Evolutionary conservation across 371 early-diverging fungal species (phyloP), one percentile per base, ranked within the genome.

Genomic region (Saksenaea oblongispora): DNA sequence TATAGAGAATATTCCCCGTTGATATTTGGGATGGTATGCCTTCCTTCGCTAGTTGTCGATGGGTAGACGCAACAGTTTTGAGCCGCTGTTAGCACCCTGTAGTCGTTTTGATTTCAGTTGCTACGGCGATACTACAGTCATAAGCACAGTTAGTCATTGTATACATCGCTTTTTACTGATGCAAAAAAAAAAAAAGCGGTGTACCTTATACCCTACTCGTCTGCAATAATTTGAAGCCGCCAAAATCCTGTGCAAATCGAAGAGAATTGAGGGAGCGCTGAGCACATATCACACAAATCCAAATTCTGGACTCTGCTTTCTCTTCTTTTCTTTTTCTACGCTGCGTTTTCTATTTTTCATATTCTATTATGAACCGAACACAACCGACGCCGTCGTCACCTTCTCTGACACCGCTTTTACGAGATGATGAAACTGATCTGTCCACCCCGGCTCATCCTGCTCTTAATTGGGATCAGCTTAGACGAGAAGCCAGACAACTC

Each of bases 401-500:
- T 31, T 60, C 65, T 28, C n/a, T 62, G 34, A n/a, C 37, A 22
- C 63, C 63, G 13, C 63, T 67, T n/a, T 27, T 62, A 27, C 35
- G 36, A 17, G 72, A 71, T 28, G 63, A 67, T 36, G 66, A 59
- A 24, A 62, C 62, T 37, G 59, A 65, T 39, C 41, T 66, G 14
- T 65, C 70, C 13, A 47, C 57, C 28, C 55, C 64, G 34, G 51
- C 51, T 47, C 22, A 22, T 11, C 64, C 56, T 17, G 54, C 68
- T 14, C 63, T 65, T 24, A 69, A 76, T 7, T 91, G 91, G 91
- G 91, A 91, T 53, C 72, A 75, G 31, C 74, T 90, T 39, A 77
- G 88, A 61, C 84, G 84, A 39, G 86, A 89, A 66, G 89, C 89
- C 17, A 83, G 90, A 56, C 80, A 79, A 54, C 65, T 91, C 13